Evolutionary conservation across 306 rosid genomes (phyloP).

Genomic region (Malus sieversii): DNA sequence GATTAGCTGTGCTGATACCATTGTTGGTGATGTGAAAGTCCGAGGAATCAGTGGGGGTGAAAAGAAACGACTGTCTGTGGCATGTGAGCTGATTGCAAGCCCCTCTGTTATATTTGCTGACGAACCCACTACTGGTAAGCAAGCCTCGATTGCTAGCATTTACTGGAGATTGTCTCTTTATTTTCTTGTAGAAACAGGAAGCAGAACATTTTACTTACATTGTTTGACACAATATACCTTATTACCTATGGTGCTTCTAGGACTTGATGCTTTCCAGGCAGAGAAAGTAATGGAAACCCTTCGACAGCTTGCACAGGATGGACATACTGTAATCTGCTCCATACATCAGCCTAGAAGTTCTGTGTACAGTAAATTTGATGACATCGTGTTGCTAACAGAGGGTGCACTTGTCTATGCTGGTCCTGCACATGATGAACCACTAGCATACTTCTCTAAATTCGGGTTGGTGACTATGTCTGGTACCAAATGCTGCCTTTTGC

Average conservation of each 20-base stretch:
- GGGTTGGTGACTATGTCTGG: conserved; percentile 53
- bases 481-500: background rate
- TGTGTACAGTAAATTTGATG: conserved; percentile 76
- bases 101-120: conserved; percentile 91
- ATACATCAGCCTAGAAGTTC: conserved; percentile 94
- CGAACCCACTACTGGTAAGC: conserved; percentile 90
- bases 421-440: conserved; percentile 64
- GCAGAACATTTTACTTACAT: background rate
- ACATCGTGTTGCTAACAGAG: conserved; percentile 75
- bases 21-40: conserved; percentile 85
- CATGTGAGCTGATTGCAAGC: conserved; percentile 88
- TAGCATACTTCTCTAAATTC: conserved; percentile 67
- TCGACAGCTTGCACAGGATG: conserved; percentile 75
- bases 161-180: background rate
- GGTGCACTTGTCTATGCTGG: conserved; percentile 92
- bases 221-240: conserved; percentile 7
- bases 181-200: background rate
- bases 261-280: conserved; percentile 97
- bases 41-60: conserved; percentile 93
- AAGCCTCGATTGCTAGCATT: background rate
- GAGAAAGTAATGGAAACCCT: conserved; percentile 93
- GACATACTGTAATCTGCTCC: conserved; percentile 94
- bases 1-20: conserved; percentile 86
- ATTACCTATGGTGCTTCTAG: conserved; percentile 30
- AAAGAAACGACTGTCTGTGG: conserved; percentile 83